These are phyloP conservation scores for Pyracantha coccinea DNA, from an alignment of 331 rosid genomes.

Conservation along the genomic window DNA sequence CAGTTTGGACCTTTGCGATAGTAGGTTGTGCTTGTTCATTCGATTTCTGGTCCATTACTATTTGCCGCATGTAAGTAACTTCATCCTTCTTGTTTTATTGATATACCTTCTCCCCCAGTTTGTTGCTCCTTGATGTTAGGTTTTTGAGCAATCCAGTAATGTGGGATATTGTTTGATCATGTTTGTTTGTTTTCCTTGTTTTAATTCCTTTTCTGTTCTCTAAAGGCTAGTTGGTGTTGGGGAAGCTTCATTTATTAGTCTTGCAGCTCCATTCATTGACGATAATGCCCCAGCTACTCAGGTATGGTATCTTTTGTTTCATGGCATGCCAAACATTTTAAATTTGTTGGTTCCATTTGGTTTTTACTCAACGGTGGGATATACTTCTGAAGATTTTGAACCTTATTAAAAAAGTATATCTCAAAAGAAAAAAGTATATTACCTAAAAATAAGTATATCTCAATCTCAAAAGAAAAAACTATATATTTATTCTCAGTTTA, in stretches of 20 bases:
- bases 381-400: neutral
- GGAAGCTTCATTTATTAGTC: conserved; percentile 91
- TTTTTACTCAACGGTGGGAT: neutral
- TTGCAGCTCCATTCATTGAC: conserved; percentile 90
- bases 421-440: too few relatives aligned
- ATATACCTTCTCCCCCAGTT: neutral
- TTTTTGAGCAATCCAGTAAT: neutral
- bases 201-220: neutral
- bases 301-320: conserved; percentile 35
- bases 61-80: conserved; percentile 68
- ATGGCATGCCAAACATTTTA: conserved; percentile 5
- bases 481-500: too few relatives aligned
- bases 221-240: conserved; percentile 85
- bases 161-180: neutral
- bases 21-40: conserved; percentile 52
- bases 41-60: conserved; percentile 68
- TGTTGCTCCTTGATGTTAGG: neutral
- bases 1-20: conserved; percentile 75
- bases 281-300: conserved; percentile 78
- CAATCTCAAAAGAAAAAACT: too few relatives aligned
- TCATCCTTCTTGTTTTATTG: neutral
- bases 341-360: neutral
- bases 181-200: neutral
- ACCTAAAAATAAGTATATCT: neutral
- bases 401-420: neutral